Evolutionary conservation across 305 asterid species (phyloP).

Genomic region (Rubia balearica): DNA sequence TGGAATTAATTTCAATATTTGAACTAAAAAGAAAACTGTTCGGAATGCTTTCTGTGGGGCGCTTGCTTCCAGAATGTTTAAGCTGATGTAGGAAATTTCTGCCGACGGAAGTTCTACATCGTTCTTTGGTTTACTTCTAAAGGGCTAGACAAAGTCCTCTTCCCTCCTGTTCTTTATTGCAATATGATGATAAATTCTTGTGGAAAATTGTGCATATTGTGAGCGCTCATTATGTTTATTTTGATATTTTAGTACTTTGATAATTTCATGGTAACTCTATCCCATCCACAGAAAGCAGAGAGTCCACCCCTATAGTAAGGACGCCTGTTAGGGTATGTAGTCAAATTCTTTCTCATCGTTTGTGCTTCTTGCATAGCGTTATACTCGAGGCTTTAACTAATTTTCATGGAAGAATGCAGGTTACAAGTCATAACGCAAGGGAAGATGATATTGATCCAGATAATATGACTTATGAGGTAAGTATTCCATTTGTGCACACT

Average conservation of each 20-base stretch:
- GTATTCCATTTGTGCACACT: not conserved
- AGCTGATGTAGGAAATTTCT: not conserved
- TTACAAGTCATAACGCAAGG: slow-evolving; percentile 28
- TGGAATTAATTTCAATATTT: not conserved
- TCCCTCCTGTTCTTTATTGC: not conserved
- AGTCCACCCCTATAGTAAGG: slow-evolving; percentile 31
- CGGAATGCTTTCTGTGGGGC: not conserved
- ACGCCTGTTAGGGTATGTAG: slow-evolving; percentile 43
- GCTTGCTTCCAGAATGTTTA: slow-evolving; percentile 2
- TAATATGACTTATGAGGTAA: slow-evolving; percentile 76
- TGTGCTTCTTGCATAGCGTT: slow-evolving; percentile 6
- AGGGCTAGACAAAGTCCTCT: not conserved
- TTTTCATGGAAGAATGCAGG: slow-evolving; percentile 31
- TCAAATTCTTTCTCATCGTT: slow-evolving; percentile 15
- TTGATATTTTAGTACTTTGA: not conserved
- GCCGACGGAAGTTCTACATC: not conserved
- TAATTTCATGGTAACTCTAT: slow-evolving; percentile 11
- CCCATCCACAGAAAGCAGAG: slow-evolving; percentile 39
- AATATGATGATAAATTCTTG: not conserved
- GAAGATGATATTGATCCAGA: slow-evolving; percentile 73
- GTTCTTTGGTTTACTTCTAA: not conserved
- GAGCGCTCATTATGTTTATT: not conserved
- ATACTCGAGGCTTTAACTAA: slow-evolving; percentile 5
- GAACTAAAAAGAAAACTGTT: not conserved
- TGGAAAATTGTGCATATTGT: slow-evolving; percentile 3